phyloP scores from a whole-genome alignment of 306 rosid genomes.

The Lablab purpureus region DNA sequence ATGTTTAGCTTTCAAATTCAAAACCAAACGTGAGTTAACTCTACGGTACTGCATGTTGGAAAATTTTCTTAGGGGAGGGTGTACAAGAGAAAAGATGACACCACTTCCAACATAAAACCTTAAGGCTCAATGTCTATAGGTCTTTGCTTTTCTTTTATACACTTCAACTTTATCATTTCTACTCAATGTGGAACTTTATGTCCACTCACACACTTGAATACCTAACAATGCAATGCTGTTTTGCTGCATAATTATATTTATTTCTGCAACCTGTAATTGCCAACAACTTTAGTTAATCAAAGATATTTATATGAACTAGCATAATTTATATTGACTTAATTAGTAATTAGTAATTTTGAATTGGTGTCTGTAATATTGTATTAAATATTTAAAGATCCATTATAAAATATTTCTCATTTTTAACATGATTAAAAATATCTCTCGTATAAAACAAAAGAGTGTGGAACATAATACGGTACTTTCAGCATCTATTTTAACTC shows the following conservation, averaged over 20 bases:
- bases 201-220: no score
- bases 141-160: no score
- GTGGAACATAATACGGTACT: background rate
- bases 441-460: background rate
- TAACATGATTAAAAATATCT: no score
- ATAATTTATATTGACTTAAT: background rate
- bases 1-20: no score
- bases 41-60: no score
- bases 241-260: background rate
- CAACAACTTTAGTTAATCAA: background rate
- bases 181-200: no score
- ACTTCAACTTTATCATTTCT: no score
- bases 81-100: no score
- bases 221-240: background rate
- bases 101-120: no score
- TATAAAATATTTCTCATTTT: no score
- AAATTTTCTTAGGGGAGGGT: no score
- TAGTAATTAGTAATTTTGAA: background rate
- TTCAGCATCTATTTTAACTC: background rate
- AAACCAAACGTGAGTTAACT: background rate
- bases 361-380: background rate
- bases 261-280: conserved; percentile 3
- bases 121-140: no score
- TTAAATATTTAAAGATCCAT: background rate
- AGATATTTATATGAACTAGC: background rate